phyloP scores from a whole-genome alignment of 176 grass and related monocot genomes.

The Lolium perenne region DNA sequence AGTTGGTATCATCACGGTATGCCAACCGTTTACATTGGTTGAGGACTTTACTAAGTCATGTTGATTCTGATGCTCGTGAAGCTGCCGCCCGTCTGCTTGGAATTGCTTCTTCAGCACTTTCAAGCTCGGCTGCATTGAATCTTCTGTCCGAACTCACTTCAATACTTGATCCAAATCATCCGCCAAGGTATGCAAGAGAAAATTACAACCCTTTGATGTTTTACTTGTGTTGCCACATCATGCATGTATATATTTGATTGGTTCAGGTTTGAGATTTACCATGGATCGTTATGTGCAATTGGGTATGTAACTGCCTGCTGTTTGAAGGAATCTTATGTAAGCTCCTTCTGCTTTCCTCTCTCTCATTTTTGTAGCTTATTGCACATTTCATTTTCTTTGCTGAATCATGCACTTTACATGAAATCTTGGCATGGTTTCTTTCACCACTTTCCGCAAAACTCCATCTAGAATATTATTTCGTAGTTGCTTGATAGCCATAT shows the following conservation, averaged over 20 bases:
- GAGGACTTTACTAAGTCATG: constrained; percentile 74
- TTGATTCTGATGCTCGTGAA: constrained; percentile 93
- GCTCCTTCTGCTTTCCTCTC: constrained; percentile 40
- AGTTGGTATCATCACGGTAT: constrained; percentile 80
- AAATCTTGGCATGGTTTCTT: constrained; percentile 32
- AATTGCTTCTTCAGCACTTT: constrained; percentile 74
- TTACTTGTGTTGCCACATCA: constrained; percentile 7
- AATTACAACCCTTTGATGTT: background rate
- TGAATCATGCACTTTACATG: constrained; percentile 26
- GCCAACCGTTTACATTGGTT: constrained; percentile 73
- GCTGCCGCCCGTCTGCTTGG: constrained; percentile 72
- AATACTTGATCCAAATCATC: constrained; percentile 51
- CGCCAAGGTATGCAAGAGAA: constrained; percentile 64
- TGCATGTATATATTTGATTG: constrained; percentile 48
- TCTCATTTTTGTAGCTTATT: constrained; percentile 29
- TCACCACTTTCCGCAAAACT: constrained; percentile 11
- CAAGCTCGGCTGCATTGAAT: constrained; percentile 61
- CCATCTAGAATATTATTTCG: constrained; percentile 15
- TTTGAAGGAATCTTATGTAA: constrained; percentile 78
- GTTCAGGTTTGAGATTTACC: constrained; percentile 89
- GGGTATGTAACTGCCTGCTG: constrained; percentile 80
- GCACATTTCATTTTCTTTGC: constrained; percentile 38
- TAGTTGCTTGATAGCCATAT: constrained; percentile 28
- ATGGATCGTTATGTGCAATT: constrained; percentile 78
- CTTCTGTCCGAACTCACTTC: constrained; percentile 78